Conservation (phyloP, 2,329 filamentous ascomycete genomes). For the Alternaria brassicae region DNA sequence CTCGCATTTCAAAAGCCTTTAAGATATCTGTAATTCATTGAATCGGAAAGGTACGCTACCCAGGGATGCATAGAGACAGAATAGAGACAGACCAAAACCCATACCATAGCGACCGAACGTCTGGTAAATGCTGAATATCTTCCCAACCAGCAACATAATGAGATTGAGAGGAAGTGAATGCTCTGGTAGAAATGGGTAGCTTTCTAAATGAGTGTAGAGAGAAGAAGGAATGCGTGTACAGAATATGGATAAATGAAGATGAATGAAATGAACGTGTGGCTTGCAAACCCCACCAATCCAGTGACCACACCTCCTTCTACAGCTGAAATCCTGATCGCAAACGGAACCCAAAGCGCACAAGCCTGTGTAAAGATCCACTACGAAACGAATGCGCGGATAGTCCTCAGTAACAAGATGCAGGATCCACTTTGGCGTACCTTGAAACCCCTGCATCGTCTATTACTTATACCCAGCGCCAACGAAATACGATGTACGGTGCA, state of each 20-base stretch:
- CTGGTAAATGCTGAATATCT: not conserved
- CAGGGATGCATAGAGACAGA: not conserved
- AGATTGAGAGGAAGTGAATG: not conserved
- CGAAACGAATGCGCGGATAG: slow-evolving; percentile 1
- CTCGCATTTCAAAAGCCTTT: not conserved
- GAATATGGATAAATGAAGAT: not conserved
- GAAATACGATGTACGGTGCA: not conserved
- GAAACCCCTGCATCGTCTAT: slow-evolving; percentile 1
- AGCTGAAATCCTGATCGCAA: not conserved
- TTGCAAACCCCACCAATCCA: not conserved
- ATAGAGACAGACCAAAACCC: not conserved
- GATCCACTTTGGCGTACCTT: not conserved
- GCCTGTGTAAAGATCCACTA: not conserved
- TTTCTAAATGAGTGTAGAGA: not conserved
- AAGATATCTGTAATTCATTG: not conserved
- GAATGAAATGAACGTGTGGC: not conserved
- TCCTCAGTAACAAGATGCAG: not conserved
- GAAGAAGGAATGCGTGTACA: not conserved
- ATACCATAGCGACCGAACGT: not conserved
- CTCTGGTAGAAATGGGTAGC: not conserved
- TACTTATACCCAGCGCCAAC: not conserved
- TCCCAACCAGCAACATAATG: not conserved
- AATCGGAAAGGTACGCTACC: not conserved
- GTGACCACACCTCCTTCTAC: not conserved
- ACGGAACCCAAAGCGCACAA: not conserved